These are phyloP conservation scores for Tolypocladium tropicale DNA, from an alignment of 2,329 filamentous ascomycete genomes.

Conservation along the genomic window DNA sequence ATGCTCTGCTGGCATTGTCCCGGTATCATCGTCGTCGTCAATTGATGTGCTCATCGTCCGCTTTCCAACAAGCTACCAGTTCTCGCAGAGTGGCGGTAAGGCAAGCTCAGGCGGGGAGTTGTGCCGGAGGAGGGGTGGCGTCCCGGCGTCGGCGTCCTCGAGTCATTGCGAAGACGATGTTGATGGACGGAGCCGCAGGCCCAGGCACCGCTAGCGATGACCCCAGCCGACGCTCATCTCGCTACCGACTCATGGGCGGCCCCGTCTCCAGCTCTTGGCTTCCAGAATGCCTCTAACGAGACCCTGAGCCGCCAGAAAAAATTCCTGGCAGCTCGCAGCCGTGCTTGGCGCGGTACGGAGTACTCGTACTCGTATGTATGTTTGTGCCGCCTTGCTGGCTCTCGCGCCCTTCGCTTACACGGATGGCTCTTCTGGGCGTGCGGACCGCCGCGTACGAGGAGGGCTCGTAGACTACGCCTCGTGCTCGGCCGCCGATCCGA, in stretches of 20 bases:
- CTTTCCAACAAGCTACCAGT: too few relatives aligned
- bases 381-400: not conserved
- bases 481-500: not conserved
- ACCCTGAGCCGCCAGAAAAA: not conserved
- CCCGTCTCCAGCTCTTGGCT: not conserved
- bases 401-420: not conserved
- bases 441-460: too few relatives aligned
- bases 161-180: not conserved
- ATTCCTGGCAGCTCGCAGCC: too few relatives aligned
- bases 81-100: not conserved
- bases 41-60: not conserved
- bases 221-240: not conserved
- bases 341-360: too few relatives aligned
- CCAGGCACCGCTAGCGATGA: not conserved
- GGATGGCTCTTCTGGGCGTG: not conserved
- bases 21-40: too few relatives aligned
- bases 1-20: too few relatives aligned
- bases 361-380: too few relatives aligned
- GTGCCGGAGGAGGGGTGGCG: not conserved
- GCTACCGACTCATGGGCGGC: not conserved
- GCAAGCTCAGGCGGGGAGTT: not conserved
- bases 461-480: not conserved
- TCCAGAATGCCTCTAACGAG: constrained; percentile 1
- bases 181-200: not conserved
- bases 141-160: not conserved